Percentiles rank a stretch among this genome's conserved stretches.
phyloP scores from a whole-genome alignment of 2,329 filamentous ascomycete genomes.

The Calonectria pauciramosa region DNA sequence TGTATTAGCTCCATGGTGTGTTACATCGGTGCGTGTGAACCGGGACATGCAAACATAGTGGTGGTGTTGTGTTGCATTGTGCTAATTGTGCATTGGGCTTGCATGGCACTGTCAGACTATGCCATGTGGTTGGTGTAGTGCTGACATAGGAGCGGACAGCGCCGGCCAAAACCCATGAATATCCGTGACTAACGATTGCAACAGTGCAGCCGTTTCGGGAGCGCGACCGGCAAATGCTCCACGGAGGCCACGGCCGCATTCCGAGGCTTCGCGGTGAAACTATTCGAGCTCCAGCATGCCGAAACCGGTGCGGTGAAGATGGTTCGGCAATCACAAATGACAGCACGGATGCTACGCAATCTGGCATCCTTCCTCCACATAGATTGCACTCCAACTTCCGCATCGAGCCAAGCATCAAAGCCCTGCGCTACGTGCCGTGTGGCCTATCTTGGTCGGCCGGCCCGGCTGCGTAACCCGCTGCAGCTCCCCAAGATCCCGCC shows the following conservation, averaged over 20 bases:
- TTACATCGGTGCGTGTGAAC: neutral
- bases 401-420: constrained; percentile 26
- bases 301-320: neutral
- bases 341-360: constrained; percentile 9
- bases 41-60: neutral
- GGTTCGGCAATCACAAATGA: neutral
- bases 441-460: constrained; percentile 22
- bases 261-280: neutral
- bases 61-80: neutral
- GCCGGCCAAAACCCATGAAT: neutral
- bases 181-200: neutral
- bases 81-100: neutral
- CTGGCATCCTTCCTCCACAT: constrained; percentile 3
- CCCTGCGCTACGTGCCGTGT: constrained; percentile 17
- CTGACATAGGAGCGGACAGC: neutral
- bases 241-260: neutral
- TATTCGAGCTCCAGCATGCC: neutral
- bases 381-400: constrained; percentile 25
- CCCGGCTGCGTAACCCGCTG: constrained; percentile 13
- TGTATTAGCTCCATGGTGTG: neutral
- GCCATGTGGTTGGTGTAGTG: neutral
- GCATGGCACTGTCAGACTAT: neutral
- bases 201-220: neutral
- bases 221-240: neutral
- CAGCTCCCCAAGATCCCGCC: constrained; percentile 16